Conservation (phyloP, 1,139 yeast species). For the Blastobotrys buckinghamii region DNA sequence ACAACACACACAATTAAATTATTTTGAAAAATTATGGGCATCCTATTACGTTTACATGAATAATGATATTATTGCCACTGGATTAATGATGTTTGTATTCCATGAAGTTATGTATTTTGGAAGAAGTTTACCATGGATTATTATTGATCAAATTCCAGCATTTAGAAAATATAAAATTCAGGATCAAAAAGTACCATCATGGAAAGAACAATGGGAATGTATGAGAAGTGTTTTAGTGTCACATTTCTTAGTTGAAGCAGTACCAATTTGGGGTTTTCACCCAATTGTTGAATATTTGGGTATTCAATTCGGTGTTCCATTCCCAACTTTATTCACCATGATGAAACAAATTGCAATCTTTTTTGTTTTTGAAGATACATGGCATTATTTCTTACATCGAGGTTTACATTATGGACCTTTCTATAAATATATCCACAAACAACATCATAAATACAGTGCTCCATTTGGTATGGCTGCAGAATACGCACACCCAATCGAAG, state of each 20-base stretch:
- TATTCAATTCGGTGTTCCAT: conserved; percentile 72
- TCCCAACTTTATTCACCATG: conserved; percentile 58
- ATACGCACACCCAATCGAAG: conserved; percentile 94
- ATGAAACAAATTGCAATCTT: conserved; percentile 61
- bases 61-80: conserved; percentile 81
- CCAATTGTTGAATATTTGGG: conserved; percentile 79
- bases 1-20: conserved; percentile 19
- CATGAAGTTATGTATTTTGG: conserved; percentile 85
- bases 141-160: conserved; percentile 70
- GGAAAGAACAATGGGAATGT: conserved; percentile 88
- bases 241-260: conserved; percentile 86
- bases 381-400: conserved; percentile 96
- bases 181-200: conserved; percentile 68
- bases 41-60: conserved; percentile 71
- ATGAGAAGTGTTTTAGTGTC: conserved; percentile 75
- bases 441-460: conserved; percentile 94
- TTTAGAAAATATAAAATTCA: conserved; percentile 77
- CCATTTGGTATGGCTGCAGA: conserved; percentile 96
- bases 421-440: conserved; percentile 89
- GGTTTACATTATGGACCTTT: conserved; percentile 80
- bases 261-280: conserved; percentile 96
- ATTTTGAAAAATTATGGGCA: conserved; percentile 71
- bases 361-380: conserved; percentile 81
- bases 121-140: conserved; percentile 81
- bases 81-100: conserved; percentile 64